Percentiles rank a stretch among this genome's conserved stretches.
These are phyloP conservation scores for Eremomyces bilateralis DNA, from an alignment of 495 filamentous ascomycete genomes.

Conservation along the genomic window DNA sequence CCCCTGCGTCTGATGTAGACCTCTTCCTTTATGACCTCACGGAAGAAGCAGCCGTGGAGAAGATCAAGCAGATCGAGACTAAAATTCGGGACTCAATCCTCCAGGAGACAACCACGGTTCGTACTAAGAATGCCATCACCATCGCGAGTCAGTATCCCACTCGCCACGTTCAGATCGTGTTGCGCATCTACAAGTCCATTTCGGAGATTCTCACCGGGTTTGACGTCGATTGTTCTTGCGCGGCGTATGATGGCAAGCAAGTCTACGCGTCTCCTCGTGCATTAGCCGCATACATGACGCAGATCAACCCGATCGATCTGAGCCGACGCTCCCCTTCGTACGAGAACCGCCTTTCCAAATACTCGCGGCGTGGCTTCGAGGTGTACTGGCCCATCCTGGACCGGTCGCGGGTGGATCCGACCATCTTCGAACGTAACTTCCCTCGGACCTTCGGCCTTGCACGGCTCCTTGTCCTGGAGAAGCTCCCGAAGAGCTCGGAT, in stretches of 20 bases:
- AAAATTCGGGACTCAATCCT: constrained; percentile 49
- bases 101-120: constrained; percentile 49
- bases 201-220: constrained; percentile 70
- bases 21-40: constrained; percentile 61
- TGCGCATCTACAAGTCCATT: constrained; percentile 60
- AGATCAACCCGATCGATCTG: constrained; percentile 60
- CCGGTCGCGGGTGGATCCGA: constrained; percentile 51
- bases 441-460: constrained; percentile 53
- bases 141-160: constrained; percentile 66
- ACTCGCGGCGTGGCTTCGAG: constrained; percentile 64
- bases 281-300: constrained; percentile 52
- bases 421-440: constrained; percentile 66
- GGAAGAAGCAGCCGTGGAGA: constrained; percentile 49
- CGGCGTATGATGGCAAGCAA: constrained; percentile 55
- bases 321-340: constrained; percentile 62
- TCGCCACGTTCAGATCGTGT: constrained; percentile 62
- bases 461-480: constrained; percentile 56
- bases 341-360: constrained; percentile 74
- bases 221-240: constrained; percentile 65
- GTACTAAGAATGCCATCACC: constrained; percentile 68
- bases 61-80: constrained; percentile 59
- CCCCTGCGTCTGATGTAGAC: constrained; percentile 67
- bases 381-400: constrained; percentile 56
- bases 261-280: constrained; percentile 53
- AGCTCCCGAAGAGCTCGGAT: constrained; percentile 39